phyloP scores from a whole-genome alignment of 2,329 filamentous ascomycete species.

The Drechslerella dactyloides region DNA sequence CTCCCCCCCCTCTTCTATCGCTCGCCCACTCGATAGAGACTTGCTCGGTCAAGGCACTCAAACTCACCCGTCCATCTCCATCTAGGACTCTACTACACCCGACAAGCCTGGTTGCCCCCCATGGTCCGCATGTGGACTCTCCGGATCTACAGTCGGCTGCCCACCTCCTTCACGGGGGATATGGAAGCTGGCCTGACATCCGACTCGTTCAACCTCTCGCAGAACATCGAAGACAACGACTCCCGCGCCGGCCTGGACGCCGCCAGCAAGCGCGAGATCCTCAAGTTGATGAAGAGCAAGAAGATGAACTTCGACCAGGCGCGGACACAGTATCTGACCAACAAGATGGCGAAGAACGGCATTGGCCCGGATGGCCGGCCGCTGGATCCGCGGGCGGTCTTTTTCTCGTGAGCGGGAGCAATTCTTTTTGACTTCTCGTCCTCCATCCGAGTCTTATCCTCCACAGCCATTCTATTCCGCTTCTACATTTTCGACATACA shows the following conservation, averaged over 20 bases:
- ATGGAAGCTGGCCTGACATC: conserved; percentile 84
- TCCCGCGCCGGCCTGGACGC: conserved; percentile 80
- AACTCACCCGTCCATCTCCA: conserved; percentile 1
- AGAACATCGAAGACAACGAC: conserved; percentile 81
- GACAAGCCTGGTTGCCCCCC: conserved; percentile 74
- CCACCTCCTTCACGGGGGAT: conserved; percentile 78
- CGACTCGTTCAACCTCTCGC: conserved; percentile 76
- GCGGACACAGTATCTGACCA: conserved; percentile 81
- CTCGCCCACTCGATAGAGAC: background rate
- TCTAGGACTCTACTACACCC: conserved; percentile 78
- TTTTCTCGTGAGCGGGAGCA: conserved; percentile 39
- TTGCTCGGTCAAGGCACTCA: conserved; percentile 40
- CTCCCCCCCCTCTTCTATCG: background rate
- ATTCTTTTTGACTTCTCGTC: background rate
- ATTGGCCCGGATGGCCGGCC: conserved; percentile 88
- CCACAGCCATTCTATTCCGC: no score
- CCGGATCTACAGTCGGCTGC: conserved; percentile 73
- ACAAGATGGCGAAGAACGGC: conserved; percentile 81
- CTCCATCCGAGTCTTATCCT: background rate
- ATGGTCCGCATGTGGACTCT: conserved; percentile 66
- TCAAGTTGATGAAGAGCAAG: conserved; percentile 86
- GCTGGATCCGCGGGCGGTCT: conserved; percentile 88
- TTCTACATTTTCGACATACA: background rate
- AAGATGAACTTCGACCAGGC: conserved; percentile 90
- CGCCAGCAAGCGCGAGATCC: conserved; percentile 78